A percentile compares a stretch with the other conserved stretches of the same genome.
phyloP scores from a whole-genome alignment of 1,139 yeast genomes.

The Hansenula sp. region DNA sequence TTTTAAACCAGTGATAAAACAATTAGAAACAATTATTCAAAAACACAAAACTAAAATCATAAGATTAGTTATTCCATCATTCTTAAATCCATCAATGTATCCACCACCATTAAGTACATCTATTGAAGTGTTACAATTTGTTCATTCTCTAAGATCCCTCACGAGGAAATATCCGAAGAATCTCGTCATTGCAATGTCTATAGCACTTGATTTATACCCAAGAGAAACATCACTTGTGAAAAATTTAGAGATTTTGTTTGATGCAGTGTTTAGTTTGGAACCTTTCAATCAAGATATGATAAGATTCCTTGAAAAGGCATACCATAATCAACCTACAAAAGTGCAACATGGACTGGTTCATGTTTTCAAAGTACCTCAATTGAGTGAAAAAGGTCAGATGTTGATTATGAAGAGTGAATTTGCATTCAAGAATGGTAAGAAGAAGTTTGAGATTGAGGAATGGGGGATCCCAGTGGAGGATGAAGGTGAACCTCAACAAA shows the following conservation, averaged over 20 bases:
- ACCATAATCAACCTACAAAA: conserved; percentile 67
- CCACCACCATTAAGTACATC: conserved; percentile 49
- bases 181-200: conserved; percentile 47
- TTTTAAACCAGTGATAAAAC: conserved; percentile 29
- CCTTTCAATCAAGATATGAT: conserved; percentile 80
- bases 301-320: conserved; percentile 60
- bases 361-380: conserved; percentile 62
- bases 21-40: conserved; percentile 39
- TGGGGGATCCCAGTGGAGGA: conserved; percentile 94
- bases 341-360: conserved; percentile 86
- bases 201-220: conserved; percentile 68
- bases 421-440: conserved; percentile 82
- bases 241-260: conserved; percentile 57
- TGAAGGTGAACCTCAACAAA: conserved; percentile 27
- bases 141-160: conserved; percentile 56
- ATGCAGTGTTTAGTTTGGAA: conserved; percentile 68
- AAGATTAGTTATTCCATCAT: conserved; percentile 68
- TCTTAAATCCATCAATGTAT: conserved; percentile 77
- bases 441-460: conserved; percentile 78
- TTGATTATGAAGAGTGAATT: conserved; percentile 68
- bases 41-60: conserved; percentile 42
- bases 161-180: conserved; percentile 38
- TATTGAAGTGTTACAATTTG: conserved; percentile 50
- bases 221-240: conserved; percentile 45
- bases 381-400: conserved; percentile 74